A percentile compares a stretch with the other conserved stretches of the same genome.
These are phyloP conservation scores for Crinitomyces ghanaensis DNA, from an alignment of 805 yeast species.

Conservation along the genomic window DNA sequence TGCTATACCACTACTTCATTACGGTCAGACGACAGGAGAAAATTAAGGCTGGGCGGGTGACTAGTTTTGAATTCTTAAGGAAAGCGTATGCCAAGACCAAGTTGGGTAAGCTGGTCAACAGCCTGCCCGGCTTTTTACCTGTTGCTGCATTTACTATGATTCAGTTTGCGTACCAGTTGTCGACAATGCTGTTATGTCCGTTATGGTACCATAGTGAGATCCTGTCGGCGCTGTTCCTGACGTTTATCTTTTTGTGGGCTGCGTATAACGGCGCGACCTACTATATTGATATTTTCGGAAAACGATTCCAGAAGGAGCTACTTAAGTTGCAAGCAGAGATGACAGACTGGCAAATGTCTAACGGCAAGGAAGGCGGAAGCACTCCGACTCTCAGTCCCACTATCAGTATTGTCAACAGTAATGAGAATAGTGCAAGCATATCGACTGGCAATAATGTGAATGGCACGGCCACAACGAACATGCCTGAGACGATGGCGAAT, in stretches of 20 bases:
- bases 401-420: neutral
- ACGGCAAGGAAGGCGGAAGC: too few species aligned
- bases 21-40: conserved; percentile 68
- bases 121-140: conserved; percentile 78
- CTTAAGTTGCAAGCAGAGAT: conserved; percentile 58
- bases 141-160: conserved; percentile 73
- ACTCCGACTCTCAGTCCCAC: conserved; percentile 1
- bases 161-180: conserved; percentile 77
- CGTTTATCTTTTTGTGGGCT: conserved; percentile 66
- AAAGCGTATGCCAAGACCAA: conserved; percentile 52
- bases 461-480: too few species aligned
- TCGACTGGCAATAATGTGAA: too few species aligned
- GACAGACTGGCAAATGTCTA: conserved; percentile 39
- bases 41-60: conserved; percentile 74
- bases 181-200: conserved; percentile 83
- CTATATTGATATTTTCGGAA: conserved; percentile 85
- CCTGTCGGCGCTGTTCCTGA: conserved; percentile 57
- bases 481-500: too few species aligned
- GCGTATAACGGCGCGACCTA: conserved; percentile 92
- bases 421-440: too few species aligned
- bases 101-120: conserved; percentile 68
- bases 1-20: conserved; percentile 80
- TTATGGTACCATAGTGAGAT: conserved; percentile 66
- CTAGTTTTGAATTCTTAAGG: conserved; percentile 78
- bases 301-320: conserved; percentile 79